Percentiles rank a stretch among this genome's conserved stretches.
Conservation (phyloP, 441 rosid genomes). For the Geranium incanum region DNA sequence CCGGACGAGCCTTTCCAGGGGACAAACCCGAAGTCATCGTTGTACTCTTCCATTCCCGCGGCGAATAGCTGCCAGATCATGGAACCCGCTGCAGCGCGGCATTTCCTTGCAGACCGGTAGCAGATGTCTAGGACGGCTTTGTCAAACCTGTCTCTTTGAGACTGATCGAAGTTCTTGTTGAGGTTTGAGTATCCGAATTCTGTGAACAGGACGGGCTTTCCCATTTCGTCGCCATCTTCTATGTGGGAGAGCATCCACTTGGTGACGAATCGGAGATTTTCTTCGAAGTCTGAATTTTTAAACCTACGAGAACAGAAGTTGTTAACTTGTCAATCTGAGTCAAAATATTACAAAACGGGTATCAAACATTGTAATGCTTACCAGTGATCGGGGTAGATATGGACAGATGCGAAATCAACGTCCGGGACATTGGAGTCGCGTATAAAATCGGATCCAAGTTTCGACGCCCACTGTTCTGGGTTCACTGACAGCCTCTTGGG, state of each 20-base stretch:
- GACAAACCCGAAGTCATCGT: slow-evolving; percentile 67
- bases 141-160: slow-evolving; percentile 53
- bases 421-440: slow-evolving; percentile 49
- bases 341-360: neutral
- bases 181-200: slow-evolving; percentile 72
- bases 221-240: slow-evolving; percentile 75
- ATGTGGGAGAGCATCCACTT: slow-evolving; percentile 86
- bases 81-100: slow-evolving; percentile 69
- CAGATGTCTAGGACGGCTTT: slow-evolving; percentile 41
- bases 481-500: slow-evolving; percentile 64
- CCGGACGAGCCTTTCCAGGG: slow-evolving; percentile 64
- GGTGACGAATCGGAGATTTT: slow-evolving; percentile 37
- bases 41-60: slow-evolving; percentile 69
- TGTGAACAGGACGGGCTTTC: slow-evolving; percentile 73
- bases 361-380: slow-evolving; percentile 24
- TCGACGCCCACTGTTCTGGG: slow-evolving; percentile 72
- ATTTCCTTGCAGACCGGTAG: slow-evolving; percentile 59
- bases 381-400: slow-evolving; percentile 93
- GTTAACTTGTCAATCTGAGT: too few relatives aligned
- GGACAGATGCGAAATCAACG: slow-evolving; percentile 85
- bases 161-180: slow-evolving; percentile 53
- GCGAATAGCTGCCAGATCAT: slow-evolving; percentile 70
- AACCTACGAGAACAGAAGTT: slow-evolving; percentile 40
- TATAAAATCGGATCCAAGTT: slow-evolving; percentile 78
- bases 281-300: slow-evolving; percentile 49